Evolutionary conservation across 2,329 filamentous ascomycete genomes (phyloP), one percentile per base, ranked within the genome.

Genomic region (Aureobasidium leucospermi): DNA sequence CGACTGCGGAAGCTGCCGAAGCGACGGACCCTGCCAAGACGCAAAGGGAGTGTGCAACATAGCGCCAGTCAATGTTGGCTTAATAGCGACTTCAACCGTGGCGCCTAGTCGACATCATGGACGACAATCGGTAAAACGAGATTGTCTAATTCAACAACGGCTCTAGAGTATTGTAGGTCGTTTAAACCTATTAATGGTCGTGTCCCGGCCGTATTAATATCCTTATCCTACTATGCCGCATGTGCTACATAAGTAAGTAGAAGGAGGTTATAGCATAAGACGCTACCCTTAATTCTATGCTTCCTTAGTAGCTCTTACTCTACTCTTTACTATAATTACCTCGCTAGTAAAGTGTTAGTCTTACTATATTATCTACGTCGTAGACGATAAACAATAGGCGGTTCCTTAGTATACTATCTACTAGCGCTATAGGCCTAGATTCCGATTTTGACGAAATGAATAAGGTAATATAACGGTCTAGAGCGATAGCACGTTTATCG

Each of bases 331-430:
- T 55, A 55, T 55, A 13, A 43, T 31, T n/a, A 43, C 38, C 38
- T 55, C 38, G 38, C 51, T 55, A 55, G 51, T 55, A 55, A 19
- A 43, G 23, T 43, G 29, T 42, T 43, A 43, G 51, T 43, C 51
- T 55, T 38, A 16, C 36, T 23, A 8, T 31, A 55, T 43, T 38
- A 43, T 55, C 23, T 42, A 43, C 42, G 51, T 55, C 38, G 38
- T 55, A 32, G 9, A 32, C 34, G 5, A 43, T 43, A 1, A 43
- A 32, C 19, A 34, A 43, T 43, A 31, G 38, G 41, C 28, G 16
- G 41, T 43, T 43, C 38, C 38, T 55, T n/a, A 55, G 38, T 38
- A 55, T 55, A 55, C 38, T 43, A 19, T 43, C 38, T n/a, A 55
- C 38, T 23, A 19, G 38, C 51, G 51, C 51, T 38, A 53, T 15